phyloP scores from a whole-genome alignment of 2,329 filamentous ascomycete species.

The Talaromyces sp. region DNA sequence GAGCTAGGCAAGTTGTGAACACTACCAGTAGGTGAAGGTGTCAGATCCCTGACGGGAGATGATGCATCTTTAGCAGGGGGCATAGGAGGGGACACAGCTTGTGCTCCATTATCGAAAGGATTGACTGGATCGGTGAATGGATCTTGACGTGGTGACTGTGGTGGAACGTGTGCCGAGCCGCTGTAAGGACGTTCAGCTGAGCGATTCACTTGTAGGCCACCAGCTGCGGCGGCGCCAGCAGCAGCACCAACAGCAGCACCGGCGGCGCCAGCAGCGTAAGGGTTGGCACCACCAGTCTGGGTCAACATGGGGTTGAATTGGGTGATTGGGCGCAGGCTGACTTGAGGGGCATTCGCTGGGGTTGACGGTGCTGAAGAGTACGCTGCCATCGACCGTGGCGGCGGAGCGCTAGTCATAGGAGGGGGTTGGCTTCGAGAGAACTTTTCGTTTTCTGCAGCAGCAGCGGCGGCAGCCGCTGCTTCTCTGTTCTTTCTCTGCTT shows the following conservation, averaged over 20 bases:
- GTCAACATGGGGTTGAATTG: slow-evolving; percentile 71
- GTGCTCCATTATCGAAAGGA: slow-evolving; percentile 66
- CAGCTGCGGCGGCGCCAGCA: slow-evolving; percentile 19
- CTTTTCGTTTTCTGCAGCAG: slow-evolving; percentile 63
- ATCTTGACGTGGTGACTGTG: slow-evolving; percentile 39
- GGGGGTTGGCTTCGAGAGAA: slow-evolving; percentile 26
- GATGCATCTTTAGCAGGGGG: slow-evolving; percentile 18
- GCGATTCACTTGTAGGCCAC: slow-evolving; percentile 29
- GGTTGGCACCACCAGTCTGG: slow-evolving; percentile 31
- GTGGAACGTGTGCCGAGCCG: slow-evolving; percentile 36
- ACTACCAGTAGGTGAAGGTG: slow-evolving; percentile 22
- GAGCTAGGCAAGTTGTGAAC: background rate
- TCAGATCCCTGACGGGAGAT: slow-evolving; percentile 42
- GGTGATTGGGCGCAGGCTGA: slow-evolving; percentile 80
- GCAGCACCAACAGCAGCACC: slow-evolving; percentile 19
- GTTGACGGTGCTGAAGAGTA: slow-evolving; percentile 37
- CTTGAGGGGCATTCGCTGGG: slow-evolving; percentile 58
- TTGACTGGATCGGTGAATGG: slow-evolving; percentile 58
- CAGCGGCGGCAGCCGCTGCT: slow-evolving; percentile 38
- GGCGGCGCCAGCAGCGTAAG: slow-evolving; percentile 22
- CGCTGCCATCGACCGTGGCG: slow-evolving; percentile 17
- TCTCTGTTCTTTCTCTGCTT: slow-evolving; percentile 51
- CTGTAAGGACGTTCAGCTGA: slow-evolving; percentile 11
- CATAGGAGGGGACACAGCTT: slow-evolving; percentile 36
- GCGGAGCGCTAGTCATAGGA: slow-evolving; percentile 31